phyloP scores from a whole-genome alignment of 257 asterid species.

The Datura wrightii region DNA sequence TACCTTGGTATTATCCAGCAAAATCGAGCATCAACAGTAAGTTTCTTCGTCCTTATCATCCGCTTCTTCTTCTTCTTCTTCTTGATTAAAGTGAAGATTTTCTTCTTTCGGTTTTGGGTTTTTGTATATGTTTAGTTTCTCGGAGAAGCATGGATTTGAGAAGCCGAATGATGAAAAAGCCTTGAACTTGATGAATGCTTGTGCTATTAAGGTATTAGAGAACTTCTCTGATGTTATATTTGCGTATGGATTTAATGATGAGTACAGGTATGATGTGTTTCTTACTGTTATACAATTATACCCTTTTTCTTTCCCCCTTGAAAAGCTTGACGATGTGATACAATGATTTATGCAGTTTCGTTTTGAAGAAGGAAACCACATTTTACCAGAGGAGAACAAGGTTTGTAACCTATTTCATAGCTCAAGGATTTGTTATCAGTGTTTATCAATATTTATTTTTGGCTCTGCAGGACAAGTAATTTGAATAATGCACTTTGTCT shows the following conservation, averaged over 20 bases:
- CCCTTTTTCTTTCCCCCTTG: neutral
- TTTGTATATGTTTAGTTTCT: constrained; percentile 50
- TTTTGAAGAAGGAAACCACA: constrained; percentile 71
- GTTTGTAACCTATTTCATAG: constrained; percentile 41
- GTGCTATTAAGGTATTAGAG: constrained; percentile 67
- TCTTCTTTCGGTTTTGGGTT: neutral
- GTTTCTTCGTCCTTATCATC: too few relatives aligned
- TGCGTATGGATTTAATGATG: constrained; percentile 73
- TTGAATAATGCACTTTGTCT: constrained; percentile 6
- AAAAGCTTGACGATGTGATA: neutral
- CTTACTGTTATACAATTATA: neutral
- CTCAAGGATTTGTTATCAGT: neutral
- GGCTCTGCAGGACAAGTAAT: neutral
- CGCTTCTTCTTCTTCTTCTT: too few relatives aligned
- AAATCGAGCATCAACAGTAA: too few relatives aligned
- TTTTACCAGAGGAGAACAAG: constrained; percentile 88
- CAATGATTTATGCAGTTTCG: constrained; percentile 55
- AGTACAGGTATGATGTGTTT: constrained; percentile 59
- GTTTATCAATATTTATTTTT: neutral
- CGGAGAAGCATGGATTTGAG: constrained; percentile 75
- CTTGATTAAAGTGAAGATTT: too few relatives aligned
- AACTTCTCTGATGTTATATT: constrained; percentile 77
- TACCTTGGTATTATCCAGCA: too few relatives aligned
- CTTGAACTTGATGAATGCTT: constrained; percentile 73
- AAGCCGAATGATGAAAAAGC: constrained; percentile 68